phyloP scores from a whole-genome alignment of 169 alveolate genomes.

The Besnoitia besnoiti region DNA sequence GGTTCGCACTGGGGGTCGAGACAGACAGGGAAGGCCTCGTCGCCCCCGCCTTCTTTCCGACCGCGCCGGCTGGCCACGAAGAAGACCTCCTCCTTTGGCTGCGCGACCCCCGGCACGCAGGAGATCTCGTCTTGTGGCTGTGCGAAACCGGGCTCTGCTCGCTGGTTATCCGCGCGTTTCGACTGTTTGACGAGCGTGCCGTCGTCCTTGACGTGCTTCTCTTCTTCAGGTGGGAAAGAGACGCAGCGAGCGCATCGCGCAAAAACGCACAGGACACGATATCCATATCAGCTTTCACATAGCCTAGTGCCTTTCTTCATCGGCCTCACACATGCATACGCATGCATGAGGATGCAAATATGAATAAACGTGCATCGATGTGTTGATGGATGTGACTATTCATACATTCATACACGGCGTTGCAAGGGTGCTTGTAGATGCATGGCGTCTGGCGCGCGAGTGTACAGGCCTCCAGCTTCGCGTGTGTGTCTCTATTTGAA shows the following conservation, averaged over 20 bases:
- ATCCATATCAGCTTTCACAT: no score
- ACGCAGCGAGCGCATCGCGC: no score
- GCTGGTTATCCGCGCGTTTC: constrained; percentile 59
- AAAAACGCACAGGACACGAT: not conserved
- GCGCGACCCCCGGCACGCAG: constrained; percentile 43
- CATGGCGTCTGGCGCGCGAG: no score
- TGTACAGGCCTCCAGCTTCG: no score
- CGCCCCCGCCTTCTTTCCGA: constrained; percentile 33
- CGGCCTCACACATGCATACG: no score
- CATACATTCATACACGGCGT: no score
- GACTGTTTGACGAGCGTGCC: constrained; percentile 47
- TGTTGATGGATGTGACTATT: no score
- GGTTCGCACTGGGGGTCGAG: not conserved
- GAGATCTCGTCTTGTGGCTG: constrained; percentile 17
- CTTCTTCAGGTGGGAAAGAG: constrained; percentile 48
- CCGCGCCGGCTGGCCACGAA: constrained; percentile 52
- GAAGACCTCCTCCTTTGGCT: constrained; percentile 45
- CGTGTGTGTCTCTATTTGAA: no score
- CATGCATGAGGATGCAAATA: no score
- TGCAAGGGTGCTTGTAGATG: no score
- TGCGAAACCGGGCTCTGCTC: constrained; percentile 38
- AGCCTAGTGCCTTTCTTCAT: no score
- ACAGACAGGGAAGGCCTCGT: not conserved
- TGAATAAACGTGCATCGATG: no score
- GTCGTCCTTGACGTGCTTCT: constrained; percentile 43